A percentile compares a stretch with the other conserved stretches of the same genome.
These are phyloP conservation scores for Hypholoma sublateritium DNA, from an alignment of 768 basidiomycete genomes.

Conservation along the genomic window DNA sequence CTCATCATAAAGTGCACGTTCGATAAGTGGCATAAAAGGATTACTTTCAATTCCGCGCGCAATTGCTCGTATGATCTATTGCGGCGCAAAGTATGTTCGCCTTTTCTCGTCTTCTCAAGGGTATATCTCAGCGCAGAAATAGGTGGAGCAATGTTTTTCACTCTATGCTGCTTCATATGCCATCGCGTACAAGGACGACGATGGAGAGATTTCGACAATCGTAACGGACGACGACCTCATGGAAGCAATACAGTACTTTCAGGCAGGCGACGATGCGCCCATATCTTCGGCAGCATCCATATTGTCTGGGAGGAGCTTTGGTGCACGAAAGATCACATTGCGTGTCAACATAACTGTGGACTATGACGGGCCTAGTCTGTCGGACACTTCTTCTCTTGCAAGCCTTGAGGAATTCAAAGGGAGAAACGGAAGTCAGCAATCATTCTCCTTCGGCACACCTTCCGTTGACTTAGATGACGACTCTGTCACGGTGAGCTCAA, in stretches of 20 bases:
- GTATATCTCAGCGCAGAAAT: conserved; percentile 10
- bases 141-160: conserved; percentile 88
- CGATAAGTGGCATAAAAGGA: conserved; percentile 70
- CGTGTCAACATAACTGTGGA: conserved; percentile 78
- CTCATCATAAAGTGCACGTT: conserved; percentile 84
- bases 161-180: conserved; percentile 68
- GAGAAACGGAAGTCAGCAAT: conserved; percentile 57
- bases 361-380: conserved; percentile 89
- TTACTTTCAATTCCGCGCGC: conserved; percentile 76
- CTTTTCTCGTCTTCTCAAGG: background rate
- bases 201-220: conserved; percentile 75
- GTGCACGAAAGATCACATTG: conserved; percentile 71
- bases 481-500: conserved; percentile 73
- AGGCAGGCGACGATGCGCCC: conserved; percentile 75
- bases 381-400: conserved; percentile 81
- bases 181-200: conserved; percentile 87
- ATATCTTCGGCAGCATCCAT: conserved; percentile 73
- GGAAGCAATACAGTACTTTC: conserved; percentile 88
- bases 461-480: conserved; percentile 64
- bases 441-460: conserved; percentile 47
- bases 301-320: conserved; percentile 67
- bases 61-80: conserved; percentile 79
- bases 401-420: conserved; percentile 74
- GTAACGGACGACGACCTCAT: conserved; percentile 71
- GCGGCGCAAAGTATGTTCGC: conserved; percentile 61